These are phyloP conservation scores for Helotiales sp. DNA, from an alignment of 2,329 filamentous ascomycete species.

Conservation along the genomic window DNA sequence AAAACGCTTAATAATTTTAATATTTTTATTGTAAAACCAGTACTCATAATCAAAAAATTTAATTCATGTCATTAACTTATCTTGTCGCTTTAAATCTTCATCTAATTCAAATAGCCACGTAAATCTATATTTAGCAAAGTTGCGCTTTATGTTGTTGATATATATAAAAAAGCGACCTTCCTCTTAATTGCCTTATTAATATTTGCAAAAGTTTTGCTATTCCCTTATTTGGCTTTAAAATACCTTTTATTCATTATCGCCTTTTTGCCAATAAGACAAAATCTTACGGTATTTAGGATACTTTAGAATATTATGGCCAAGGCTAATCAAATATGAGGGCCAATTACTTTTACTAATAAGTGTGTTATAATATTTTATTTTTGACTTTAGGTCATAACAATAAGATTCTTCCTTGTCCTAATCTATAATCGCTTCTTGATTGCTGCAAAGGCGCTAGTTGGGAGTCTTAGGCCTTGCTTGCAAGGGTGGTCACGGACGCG, in stretches of 20 bases:
- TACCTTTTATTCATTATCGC: constrained; percentile 22
- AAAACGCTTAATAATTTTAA: constrained; percentile 26
- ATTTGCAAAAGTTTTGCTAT: constrained; percentile 43
- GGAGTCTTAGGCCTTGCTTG: background rate
- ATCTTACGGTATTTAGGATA: constrained; percentile 39
- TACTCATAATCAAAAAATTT: constrained; percentile 46
- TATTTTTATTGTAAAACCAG: constrained; percentile 21
- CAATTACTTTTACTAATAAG: constrained; percentile 43
- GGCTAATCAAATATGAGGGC: constrained; percentile 40
- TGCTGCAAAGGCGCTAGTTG: background rate
- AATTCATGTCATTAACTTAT: constrained; percentile 47
- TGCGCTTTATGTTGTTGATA: constrained; percentile 36
- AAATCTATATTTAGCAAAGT: constrained; percentile 41
- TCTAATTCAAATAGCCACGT: constrained; percentile 41
- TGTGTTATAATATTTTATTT: constrained; percentile 38
- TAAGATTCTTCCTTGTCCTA: constrained; percentile 18
- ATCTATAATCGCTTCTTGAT: background rate
- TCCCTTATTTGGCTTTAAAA: constrained; percentile 38
- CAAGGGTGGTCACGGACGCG: too few species aligned
- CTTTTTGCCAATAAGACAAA: constrained; percentile 39
- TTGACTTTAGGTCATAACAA: constrained; percentile 12
- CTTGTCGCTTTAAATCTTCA: constrained; percentile 40
- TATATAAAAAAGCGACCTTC: constrained; percentile 38
- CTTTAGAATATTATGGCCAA: constrained; percentile 37
- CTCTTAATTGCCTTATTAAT: constrained; percentile 41